Base-by-base conservation (phyloP, 495 filamentous ascomycete species). In the Trichoderma erinaceum region DNA sequence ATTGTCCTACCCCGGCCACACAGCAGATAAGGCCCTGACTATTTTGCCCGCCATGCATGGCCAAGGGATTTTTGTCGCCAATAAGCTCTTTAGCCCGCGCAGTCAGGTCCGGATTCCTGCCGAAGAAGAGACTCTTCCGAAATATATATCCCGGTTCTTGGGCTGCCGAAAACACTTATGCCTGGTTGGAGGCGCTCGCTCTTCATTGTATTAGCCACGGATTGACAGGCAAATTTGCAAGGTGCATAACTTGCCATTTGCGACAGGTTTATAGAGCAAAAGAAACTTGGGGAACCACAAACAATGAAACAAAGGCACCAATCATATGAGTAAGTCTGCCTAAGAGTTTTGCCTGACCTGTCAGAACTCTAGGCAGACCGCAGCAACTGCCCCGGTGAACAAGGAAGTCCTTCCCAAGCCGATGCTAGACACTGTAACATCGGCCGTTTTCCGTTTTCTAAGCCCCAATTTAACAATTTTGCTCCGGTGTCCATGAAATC, bases 81-180 rank as follows among this genome's bases (percentile, higher is more conserved):
- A 23, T 61, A 23, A 16, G 8, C 2, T 29, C 29, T 29, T 32
- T 13, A 32, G 48, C 35, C 35, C 35, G 35, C 35, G 35, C 35
- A 52, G 48, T 46, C 43, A 15, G 43, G 13, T 46, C 43, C 43
- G 43, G 43, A 15, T 46, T 46, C 43, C 48, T 52, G 10, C 48
- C 48, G 48, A 52, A n/a, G 48, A 52, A n/a, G 48, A 52, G 48
- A 52, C 48, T n/a, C 21, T 52, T 16, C 48, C 48, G 48, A 25
- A n/a, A 52, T 52, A 5, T 10, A 52, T 52, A 16, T 52, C 48
- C 18, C 48, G 18, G 46, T 1, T 18, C n/a, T 52, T 52, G 3
- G 35, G 35, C 35, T 52, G 8, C 48, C 16, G n/a, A 11, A 21
- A 21, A 21, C 10, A 29, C 4, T 1, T 52, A 10, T 48, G 15